Evolutionary conservation across 768 basidiomycete species (phyloP).

Genomic region (Pisolithus marmoratus): DNA sequence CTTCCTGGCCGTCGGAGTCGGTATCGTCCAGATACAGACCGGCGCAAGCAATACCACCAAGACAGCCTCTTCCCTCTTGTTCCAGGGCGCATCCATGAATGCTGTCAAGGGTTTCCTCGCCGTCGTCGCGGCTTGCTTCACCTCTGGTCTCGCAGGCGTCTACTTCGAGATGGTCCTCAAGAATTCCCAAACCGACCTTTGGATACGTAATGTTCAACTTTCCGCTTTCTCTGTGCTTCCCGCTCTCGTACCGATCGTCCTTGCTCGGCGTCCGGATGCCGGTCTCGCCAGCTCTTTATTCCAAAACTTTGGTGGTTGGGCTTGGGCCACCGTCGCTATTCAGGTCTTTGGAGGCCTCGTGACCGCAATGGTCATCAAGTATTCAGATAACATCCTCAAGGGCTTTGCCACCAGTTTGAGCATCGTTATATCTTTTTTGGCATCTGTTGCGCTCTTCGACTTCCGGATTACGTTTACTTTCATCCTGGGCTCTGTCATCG

Average conservation of each 20-base stretch:
- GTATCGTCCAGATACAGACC: constrained; percentile 81
- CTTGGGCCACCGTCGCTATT: constrained; percentile 82
- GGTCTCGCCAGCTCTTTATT: constrained; percentile 55
- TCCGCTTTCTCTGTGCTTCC: constrained; percentile 92
- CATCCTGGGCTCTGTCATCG: constrained; percentile 74
- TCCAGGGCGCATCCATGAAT: constrained; percentile 58
- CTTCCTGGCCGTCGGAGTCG: constrained; percentile 84
- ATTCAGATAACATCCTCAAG: constrained; percentile 87
- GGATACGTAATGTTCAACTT: constrained; percentile 96
- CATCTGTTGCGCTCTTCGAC: constrained; percentile 84
- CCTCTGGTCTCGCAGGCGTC: constrained; percentile 92
- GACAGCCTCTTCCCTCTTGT: constrained; percentile 23
- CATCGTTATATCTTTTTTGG: constrained; percentile 93
- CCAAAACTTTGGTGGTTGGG: constrained; percentile 83
- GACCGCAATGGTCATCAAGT: constrained; percentile 92
- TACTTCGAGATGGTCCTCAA: constrained; percentile 99
- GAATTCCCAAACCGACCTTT: constrained; percentile 81
- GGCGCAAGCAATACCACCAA: constrained; percentile 20
- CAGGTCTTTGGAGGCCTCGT: constrained; percentile 91
- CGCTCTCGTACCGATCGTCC: constrained; percentile 72
- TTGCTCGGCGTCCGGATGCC: constrained; percentile 37
- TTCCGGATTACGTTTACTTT: constrained; percentile 86
- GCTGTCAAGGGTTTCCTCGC: constrained; percentile 84
- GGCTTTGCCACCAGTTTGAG: constrained; percentile 94
- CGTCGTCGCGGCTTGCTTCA: constrained; percentile 87